Evolutionary conservation across 1,139 yeast genomes (phyloP), one percentile per base, ranked within the genome.

Genomic region (Ogataea hybrid): DNA sequence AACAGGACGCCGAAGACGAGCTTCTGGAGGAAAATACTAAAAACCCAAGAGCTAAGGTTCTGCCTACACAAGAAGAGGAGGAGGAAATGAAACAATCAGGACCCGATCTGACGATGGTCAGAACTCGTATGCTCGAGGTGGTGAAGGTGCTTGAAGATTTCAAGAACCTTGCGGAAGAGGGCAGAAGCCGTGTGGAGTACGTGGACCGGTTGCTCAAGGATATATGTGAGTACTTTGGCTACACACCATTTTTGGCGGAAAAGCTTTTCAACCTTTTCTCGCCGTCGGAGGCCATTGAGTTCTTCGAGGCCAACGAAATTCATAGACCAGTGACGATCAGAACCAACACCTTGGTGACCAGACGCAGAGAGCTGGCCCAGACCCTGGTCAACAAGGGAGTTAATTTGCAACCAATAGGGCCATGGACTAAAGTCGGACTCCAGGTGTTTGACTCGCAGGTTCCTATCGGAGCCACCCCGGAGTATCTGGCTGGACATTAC

Each of bases 381-480:
- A 81, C 92, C 11, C 76, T 94, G 50, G 96, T 92, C 43, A 92
- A 90, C 67, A 81, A 97, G 61, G 98, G 99, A 61, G 98, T 92
- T 46, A 94, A 92, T 63, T 74, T 94, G 55, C 97, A 94, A 67
- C 97, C 97, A 35, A 88, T 94, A 58, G 97, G 97, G 34, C 72
- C 87, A 29, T 94, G 99, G 99, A 89, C 97, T 25, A 94, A 92
- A 67, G 97, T 92, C 38, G 98, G 98, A 48, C 73, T 94, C 53
- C 98, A 94, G 67, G 81, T 94, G 41, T 94, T 92, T 63, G 98
- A 94, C 60, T 89, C 97, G 20, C 97, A 90, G 66, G 98, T 94
- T 18, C 98, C 99, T 36, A 87, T 94, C 56, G 99, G 99, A 63
- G 98, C 99, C 32, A 94, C 99, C 6, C 98, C 99, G 34, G 99